These are phyloP conservation scores for Candida pseudocylindracea DNA, from an alignment of 1,139 yeast species.

Conservation along the genomic window DNA sequence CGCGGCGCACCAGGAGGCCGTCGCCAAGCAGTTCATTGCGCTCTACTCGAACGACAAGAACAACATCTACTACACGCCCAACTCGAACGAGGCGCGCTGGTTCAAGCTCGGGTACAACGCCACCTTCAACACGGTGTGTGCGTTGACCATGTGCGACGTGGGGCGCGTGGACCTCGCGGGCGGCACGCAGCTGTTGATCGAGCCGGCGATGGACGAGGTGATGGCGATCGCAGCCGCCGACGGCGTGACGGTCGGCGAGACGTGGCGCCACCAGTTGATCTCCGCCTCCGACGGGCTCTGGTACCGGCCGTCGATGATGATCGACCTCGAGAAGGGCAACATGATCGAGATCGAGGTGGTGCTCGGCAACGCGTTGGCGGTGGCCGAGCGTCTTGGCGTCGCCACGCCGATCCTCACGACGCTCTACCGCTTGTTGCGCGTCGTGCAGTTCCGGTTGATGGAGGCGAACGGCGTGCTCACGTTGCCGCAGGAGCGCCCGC, in stretches of 20 bases:
- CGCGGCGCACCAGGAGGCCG: constrained; percentile 1
- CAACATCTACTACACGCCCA: constrained; percentile 2
- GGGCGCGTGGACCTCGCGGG: constrained; percentile 5
- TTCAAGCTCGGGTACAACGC: constrained; percentile 5
- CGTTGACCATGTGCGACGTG: constrained; percentile 4
- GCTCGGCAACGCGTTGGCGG: constrained; percentile 3
- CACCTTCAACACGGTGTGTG: constrained; percentile 5
- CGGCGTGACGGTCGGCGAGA: constrained; percentile 3
- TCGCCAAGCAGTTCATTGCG: constrained; percentile 2
- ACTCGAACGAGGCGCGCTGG: constrained; percentile 4
- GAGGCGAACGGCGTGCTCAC: background rate
- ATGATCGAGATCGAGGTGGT: constrained; percentile 4
- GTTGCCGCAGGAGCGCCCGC: background rate
- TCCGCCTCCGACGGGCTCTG: constrained; percentile 4
- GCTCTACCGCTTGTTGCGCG: background rate
- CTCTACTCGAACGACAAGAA: constrained; percentile 3
- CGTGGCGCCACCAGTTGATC: constrained; percentile 3
- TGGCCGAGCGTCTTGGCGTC: background rate
- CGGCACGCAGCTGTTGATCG: constrained; percentile 2
- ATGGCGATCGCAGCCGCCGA: constrained; percentile 4
- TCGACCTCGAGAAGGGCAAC: constrained; percentile 4
- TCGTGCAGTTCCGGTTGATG: background rate
- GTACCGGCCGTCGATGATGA: constrained; percentile 5
- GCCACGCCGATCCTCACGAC: background rate
- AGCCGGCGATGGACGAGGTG: constrained; percentile 4